Evolutionary conservation across 192 early-diverging fungal genomes (phyloP).

Genomic region (Allomyces arbusculus): DNA sequence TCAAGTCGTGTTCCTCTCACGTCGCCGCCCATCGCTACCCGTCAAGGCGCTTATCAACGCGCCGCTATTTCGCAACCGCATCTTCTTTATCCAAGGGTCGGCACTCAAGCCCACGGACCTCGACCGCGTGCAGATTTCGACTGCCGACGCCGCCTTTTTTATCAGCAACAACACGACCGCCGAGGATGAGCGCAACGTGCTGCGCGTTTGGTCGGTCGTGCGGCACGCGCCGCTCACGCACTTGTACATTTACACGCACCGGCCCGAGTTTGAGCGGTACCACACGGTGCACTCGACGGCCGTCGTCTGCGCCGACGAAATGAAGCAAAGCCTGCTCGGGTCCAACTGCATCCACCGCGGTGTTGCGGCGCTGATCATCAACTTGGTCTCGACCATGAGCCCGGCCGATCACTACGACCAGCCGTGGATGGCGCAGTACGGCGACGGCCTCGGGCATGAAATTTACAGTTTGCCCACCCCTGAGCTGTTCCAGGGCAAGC

Average conservation of each 20-base stretch:
- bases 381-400: not conserved
- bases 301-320: not conserved
- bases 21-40: not conserved
- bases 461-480: not conserved
- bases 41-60: not conserved
- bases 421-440: not conserved
- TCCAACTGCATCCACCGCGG: not conserved
- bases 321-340: not conserved
- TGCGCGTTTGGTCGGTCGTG: not conserved
- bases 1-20: not conserved
- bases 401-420: not conserved
- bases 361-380: not conserved
- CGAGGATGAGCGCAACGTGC: not conserved
- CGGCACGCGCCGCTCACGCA: not conserved
- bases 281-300: not conserved
- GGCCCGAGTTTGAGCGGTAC: not conserved
- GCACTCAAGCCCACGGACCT: not conserved
- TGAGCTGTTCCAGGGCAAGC: not conserved
- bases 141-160: not conserved
- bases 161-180: not conserved
- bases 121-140: not conserved
- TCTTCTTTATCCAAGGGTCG: not conserved
- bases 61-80: not conserved
- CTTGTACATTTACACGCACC: not conserved
- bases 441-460: not conserved